Conservation (phyloP, 257 asterid genomes). For the Solanum pennellii region DNA sequence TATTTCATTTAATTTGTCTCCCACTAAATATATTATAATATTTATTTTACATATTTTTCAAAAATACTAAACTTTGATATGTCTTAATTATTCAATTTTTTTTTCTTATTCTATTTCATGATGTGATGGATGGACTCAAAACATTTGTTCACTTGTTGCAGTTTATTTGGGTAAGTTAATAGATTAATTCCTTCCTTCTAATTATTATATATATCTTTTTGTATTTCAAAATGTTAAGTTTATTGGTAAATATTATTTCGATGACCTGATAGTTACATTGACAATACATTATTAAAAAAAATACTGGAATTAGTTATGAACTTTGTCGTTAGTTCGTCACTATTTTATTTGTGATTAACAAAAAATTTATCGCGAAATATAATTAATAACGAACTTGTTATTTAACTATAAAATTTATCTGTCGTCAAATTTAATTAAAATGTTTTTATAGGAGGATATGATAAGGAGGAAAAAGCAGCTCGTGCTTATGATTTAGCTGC, state of each 20-base stretch:
- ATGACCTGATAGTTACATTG: too few relatives aligned
- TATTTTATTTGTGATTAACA: neutral
- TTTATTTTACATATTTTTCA: neutral
- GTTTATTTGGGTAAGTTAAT: constrained; percentile 70
- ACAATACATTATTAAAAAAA: too few relatives aligned
- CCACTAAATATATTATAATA: constrained; percentile 10
- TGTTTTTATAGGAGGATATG: constrained; percentile 58
- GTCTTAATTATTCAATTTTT: neutral
- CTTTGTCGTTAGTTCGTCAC: neutral
- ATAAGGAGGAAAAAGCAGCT: constrained; percentile 94
- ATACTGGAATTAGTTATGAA: too few relatives aligned
- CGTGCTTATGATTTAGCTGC: constrained; percentile 94
- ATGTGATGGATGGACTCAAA: constrained; percentile 5
- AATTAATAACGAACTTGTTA: too few relatives aligned
- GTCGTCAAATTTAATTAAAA: fast-evolving
- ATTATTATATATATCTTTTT: neutral
- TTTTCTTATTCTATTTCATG: neutral
- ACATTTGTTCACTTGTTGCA: constrained; percentile 20
- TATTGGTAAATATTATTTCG: neutral
- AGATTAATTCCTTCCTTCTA: neutral
- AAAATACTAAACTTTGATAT: constrained; percentile 17
- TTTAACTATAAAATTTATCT: neutral
- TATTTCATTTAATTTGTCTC: constrained; percentile 21
- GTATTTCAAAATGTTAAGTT: neutral
- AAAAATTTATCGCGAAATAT: fast-evolving